Conservation (phyloP, 352 stramenopile species). For the Pythium brassicae region DNA sequence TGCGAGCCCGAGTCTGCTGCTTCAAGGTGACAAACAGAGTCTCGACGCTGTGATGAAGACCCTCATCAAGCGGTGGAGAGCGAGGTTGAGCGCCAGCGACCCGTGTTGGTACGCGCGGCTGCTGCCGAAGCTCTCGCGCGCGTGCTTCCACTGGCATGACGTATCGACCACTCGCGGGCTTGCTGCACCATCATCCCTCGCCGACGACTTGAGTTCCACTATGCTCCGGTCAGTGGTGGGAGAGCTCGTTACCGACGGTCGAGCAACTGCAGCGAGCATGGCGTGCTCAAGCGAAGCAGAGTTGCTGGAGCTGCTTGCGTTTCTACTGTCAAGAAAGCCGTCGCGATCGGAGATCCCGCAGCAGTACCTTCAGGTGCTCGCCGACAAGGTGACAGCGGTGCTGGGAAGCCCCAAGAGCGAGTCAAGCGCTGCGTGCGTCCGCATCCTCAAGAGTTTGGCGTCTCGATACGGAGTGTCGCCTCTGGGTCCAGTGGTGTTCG, state of each 20-base stretch:
- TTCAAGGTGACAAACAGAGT: not conserved
- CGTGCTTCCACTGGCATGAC: conserved; percentile 10
- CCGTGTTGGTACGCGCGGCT: conserved; percentile 9
- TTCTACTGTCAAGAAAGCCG: conserved; percentile 6
- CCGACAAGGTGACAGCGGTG: conserved; percentile 9
- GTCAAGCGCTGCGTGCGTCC: conserved; percentile 6
- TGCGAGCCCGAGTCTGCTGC: not conserved
- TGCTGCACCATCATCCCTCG: not conserved
- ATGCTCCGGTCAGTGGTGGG: conserved; percentile 3
- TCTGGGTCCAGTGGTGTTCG: conserved; percentile 10
- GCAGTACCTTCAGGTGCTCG: not conserved
- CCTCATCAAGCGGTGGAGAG: conserved; percentile 3
- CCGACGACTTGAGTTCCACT: conserved; percentile 8
- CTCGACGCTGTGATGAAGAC: conserved; percentile 6
- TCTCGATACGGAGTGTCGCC: conserved; percentile 2
- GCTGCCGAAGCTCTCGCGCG: conserved; percentile 14
- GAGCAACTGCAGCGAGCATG: not conserved
- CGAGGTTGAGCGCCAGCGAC: not conserved
- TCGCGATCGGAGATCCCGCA: not conserved
- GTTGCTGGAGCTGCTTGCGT: conserved; percentile 6
- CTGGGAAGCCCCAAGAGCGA: not conserved
- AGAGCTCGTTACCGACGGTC: not conserved
- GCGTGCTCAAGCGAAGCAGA: conserved; percentile 2
- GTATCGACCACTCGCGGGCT: not conserved
- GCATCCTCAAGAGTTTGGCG: conserved; percentile 9